These are phyloP conservation scores for Asterochloris sp. DNA, from an alignment of 139 green algal genomes.

Conservation along the genomic window DNA sequence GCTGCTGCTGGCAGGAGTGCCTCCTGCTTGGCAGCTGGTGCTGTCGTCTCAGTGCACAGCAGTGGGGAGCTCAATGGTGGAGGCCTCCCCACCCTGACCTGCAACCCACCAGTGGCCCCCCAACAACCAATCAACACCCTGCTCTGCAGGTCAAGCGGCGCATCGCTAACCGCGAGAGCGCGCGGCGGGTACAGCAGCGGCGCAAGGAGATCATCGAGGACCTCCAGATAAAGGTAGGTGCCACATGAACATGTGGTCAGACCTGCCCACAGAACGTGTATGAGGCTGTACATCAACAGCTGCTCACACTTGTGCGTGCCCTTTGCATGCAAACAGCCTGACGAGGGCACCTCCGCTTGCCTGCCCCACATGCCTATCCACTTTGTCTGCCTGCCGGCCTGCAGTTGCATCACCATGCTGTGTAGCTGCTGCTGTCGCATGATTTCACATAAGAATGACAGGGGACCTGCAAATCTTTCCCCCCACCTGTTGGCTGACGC, in stretches of 20 bases:
- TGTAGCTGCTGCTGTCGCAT: background rate
- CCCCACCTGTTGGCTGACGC: background rate
- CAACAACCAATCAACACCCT: too few relatives aligned
- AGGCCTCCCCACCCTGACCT: too few relatives aligned
- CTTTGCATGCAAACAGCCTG: background rate
- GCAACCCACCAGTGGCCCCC: too few relatives aligned
- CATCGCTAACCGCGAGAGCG: conserved; percentile 41
- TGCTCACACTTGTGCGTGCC: background rate
- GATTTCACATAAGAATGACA: background rate
- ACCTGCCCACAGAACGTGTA: background rate
- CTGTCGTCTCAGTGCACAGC: too few relatives aligned
- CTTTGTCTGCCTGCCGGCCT: background rate
- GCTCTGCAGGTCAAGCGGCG: conserved; percentile 13
- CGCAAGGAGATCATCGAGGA: conserved; percentile 34
- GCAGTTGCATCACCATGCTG: conserved; percentile 9
- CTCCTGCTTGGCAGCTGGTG: too few relatives aligned
- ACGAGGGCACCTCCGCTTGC: background rate
- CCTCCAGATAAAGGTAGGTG: conserved; percentile 29
- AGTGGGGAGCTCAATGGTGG: too few relatives aligned
- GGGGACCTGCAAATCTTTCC: background rate
- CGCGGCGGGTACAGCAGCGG: conserved; percentile 32
- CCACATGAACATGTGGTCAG: background rate
- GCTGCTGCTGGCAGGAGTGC: too few relatives aligned
- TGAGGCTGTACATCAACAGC: background rate
- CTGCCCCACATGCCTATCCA: background rate